A percentile compares a stretch with the other conserved stretches of the same genome.
Evolutionary conservation across 768 basidiomycete species (phyloP).

Genomic region (Leucosporidium creatinivorum): DNA sequence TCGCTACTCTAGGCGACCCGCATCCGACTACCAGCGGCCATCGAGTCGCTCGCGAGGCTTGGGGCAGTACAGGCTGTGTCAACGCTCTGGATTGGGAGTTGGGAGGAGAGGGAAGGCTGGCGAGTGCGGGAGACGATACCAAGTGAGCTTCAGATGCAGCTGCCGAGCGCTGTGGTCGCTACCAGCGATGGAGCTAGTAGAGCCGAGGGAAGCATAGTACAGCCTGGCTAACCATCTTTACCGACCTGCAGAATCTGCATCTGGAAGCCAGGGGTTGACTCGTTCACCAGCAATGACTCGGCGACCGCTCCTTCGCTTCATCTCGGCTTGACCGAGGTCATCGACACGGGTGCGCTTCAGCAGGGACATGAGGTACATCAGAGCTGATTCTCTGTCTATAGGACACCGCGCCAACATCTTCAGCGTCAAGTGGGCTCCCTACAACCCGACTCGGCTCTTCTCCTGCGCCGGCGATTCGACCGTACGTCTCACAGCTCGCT

Average conservation of each 20-base stretch:
- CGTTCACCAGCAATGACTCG: not conserved
- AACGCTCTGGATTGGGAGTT: slow-evolving; percentile 25
- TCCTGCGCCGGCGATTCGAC: slow-evolving; percentile 26
- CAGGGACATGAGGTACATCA: too few species aligned
- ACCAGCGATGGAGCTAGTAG: not conserved
- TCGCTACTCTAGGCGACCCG: slow-evolving; percentile 9
- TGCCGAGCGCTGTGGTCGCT: not conserved
- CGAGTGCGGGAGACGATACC: slow-evolving; percentile 25
- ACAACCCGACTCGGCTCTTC: slow-evolving; percentile 14
- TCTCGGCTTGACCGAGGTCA: slow-evolving; percentile 12
- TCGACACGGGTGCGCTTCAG: slow-evolving; percentile 14
- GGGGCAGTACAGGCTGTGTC: slow-evolving; percentile 21
- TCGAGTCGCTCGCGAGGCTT: not conserved
- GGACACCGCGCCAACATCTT: slow-evolving; percentile 37
- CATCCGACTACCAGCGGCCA: not conserved
- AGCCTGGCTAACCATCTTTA: not conserved
- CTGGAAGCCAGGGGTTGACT: slow-evolving; percentile 14
- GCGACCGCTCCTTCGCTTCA: not conserved
- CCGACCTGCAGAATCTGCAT: slow-evolving; percentile 16
- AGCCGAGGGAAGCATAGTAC: too few species aligned
- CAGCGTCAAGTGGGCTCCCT: slow-evolving; percentile 30
- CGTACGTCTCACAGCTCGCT: too few species aligned
- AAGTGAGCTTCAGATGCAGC: slow-evolving; percentile 8
- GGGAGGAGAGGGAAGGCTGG: slow-evolving; percentile 4
- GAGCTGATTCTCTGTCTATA: not conserved